Base-by-base conservation (phyloP, 2,329 filamentous ascomycete species). In the Colletotrichum gloeosporioides region DNA sequence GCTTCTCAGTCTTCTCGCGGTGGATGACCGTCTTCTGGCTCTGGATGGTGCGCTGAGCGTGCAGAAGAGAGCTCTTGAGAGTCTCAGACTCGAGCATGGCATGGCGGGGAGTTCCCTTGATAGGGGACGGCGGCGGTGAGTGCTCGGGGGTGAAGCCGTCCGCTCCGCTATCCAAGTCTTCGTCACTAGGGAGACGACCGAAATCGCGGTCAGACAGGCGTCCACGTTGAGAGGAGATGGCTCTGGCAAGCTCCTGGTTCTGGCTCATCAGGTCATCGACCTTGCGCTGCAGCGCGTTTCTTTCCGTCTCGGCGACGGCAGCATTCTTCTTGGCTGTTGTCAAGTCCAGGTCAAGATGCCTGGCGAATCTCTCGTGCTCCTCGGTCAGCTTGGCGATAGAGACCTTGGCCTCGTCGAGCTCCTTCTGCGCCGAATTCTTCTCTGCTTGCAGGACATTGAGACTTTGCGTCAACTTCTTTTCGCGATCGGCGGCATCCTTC, bases 1-100 rank as follows among this genome's bases (percentile, higher is more conserved):
- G 91, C 88, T 98, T 99, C 85, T 99, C 97, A 0, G 96, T 98
- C 92, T 99, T 99, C 85, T 99, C 97, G 39, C 97, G 94, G 84
- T 99, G 96, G 63, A 99, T 95, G 81, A 96, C 98, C 84, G 94
- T 96, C 85, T 98, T 96, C 80, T 99, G 91, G 81, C 95, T 98
- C 84, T 99, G 96, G 75, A 99, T 98, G 86, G 98, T 98, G 74
- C 96, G 93, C 84, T 99, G 97, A 53, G 97, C 96, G 83, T 99
- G 97, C 79, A 96, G 94, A 32, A 99, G 90, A 31, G 96, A 98
- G 70, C 96, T 98, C 87, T 97, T 98, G 79, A 99, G 88, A 0
- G 97, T 99, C 86, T 99, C 97, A 0, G 95, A 94, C 85, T 99
- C 97, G n/a, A 99, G 90, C 85, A 95, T 93, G 49, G 95, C 93